Percentiles rank a stretch among this genome's conserved stretches.
These are phyloP conservation scores for Blastobotrys muscicola DNA, from an alignment of 805 yeast species.

Conservation along the genomic window DNA sequence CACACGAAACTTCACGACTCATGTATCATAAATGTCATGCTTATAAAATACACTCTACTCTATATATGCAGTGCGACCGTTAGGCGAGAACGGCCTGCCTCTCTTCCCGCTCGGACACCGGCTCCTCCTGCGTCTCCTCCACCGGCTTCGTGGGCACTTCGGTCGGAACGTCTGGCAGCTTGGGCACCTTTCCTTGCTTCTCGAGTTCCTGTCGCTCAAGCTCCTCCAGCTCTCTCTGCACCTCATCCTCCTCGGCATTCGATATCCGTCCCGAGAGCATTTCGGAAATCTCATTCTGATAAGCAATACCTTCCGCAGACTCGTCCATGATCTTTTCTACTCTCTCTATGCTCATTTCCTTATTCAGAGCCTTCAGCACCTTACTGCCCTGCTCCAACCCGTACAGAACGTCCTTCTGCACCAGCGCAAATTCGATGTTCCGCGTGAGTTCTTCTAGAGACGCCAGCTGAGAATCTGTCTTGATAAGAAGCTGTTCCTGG, in stretches of 20 bases:
- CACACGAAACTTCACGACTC: not conserved
- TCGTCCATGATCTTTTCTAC: constrained; percentile 82
- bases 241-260: constrained; percentile 28
- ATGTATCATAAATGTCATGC: not conserved
- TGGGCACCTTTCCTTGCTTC: not conserved
- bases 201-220: constrained; percentile 17
- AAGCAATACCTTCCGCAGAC: constrained; percentile 66
- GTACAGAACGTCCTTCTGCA: constrained; percentile 74
- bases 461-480: constrained; percentile 68
- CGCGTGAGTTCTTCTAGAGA: constrained; percentile 58
- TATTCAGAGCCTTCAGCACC: constrained; percentile 65
- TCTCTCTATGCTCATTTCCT: constrained; percentile 65
- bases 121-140: constrained; percentile 5
- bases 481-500: constrained; percentile 61
- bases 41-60: not conserved
- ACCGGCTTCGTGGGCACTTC: not conserved
- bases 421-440: constrained; percentile 72
- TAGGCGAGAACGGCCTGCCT: constrained; percentile 12
- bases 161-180: constrained; percentile 8
- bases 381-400: constrained; percentile 77
- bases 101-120: constrained; percentile 2
- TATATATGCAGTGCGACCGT: not conserved
- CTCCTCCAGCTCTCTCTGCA: constrained; percentile 25
- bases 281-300: constrained; percentile 47
- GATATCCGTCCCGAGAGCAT: constrained; percentile 30